phyloP scores from a whole-genome alignment of 495 filamentous ascomycete genomes.

The Neurospora sp. region DNA sequence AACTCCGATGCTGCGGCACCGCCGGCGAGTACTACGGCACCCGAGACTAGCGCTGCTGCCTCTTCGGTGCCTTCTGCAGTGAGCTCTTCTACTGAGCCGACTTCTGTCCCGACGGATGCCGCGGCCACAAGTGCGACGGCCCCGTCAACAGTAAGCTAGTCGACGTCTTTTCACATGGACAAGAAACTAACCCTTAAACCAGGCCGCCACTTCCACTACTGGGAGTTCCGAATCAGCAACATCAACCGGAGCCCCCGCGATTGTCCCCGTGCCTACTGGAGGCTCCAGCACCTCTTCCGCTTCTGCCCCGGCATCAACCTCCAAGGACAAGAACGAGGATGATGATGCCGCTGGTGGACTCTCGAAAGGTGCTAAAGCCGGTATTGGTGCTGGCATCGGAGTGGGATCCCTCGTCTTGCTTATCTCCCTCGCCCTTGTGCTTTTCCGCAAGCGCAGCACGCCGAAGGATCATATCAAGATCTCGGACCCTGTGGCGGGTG shows the following conservation, averaged over 20 bases:
- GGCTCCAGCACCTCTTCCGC: slow-evolving; percentile 6
- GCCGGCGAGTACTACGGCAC: slow-evolving; percentile 7
- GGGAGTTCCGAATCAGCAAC: not conserved
- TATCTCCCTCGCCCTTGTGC: slow-evolving; percentile 15
- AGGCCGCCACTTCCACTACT: not conserved
- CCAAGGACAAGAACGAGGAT: not conserved
- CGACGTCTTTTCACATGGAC: not conserved
- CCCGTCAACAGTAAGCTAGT: not conserved
- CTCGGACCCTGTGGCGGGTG: slow-evolving; percentile 30
- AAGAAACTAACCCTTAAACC: not conserved
- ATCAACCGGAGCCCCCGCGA: slow-evolving; percentile 5
- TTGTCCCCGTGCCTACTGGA: not conserved
- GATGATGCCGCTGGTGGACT: slow-evolving; percentile 10
- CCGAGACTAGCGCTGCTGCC: not conserved
- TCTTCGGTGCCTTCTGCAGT: not conserved
- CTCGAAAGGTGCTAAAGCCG: slow-evolving; percentile 28
- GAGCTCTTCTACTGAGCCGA: not conserved
- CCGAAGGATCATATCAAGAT: slow-evolving; percentile 26
- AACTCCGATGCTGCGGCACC: slow-evolving; percentile 1
- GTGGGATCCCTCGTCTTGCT: slow-evolving; percentile 21
- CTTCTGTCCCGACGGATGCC: not conserved
- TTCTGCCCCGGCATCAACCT: slow-evolving; percentile 7
- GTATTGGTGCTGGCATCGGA: slow-evolving; percentile 32
- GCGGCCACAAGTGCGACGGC: not conserved
- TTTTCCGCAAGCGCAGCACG: slow-evolving; percentile 22